phyloP scores from a whole-genome alignment of 179 eudicot species.

The Sideroxylon spinosum region DNA sequence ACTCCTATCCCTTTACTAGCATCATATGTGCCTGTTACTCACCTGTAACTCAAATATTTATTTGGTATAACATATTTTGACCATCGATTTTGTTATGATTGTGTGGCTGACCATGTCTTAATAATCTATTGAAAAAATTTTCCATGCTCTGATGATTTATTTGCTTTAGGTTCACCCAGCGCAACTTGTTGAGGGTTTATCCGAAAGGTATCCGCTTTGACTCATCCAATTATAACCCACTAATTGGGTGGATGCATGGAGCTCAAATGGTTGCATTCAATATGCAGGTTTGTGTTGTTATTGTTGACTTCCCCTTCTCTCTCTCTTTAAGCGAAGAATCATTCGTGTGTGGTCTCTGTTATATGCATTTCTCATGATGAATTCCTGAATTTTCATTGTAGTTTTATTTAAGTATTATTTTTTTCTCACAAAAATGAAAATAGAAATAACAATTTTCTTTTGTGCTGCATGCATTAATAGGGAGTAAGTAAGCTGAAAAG shows the following conservation, averaged over 20 bases:
- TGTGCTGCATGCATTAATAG: not conserved
- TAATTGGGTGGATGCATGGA: constrained; percentile 83
- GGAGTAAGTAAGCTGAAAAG: not conserved
- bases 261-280: constrained; percentile 99
- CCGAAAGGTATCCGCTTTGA: constrained; percentile 85
- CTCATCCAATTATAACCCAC: constrained; percentile 86
- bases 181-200: constrained; percentile 71
- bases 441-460: too few species aligned
- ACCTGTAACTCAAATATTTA: not conserved
- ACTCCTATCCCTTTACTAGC: not conserved
- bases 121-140: not conserved
- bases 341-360: not conserved
- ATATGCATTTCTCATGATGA: not conserved
- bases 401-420: not conserved
- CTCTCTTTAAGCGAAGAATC: not conserved
- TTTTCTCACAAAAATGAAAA: not conserved
- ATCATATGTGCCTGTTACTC: not conserved
- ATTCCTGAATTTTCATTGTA: not conserved
- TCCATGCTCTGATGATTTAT: constrained; percentile 12
- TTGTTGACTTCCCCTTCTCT: not conserved
- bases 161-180: constrained; percentile 65
- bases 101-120: constrained; percentile 4
- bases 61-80: constrained; percentile 1
- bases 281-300: constrained; percentile 67
- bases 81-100: not conserved